Evolutionary conservation across 2,329 filamentous ascomycete species (phyloP).

Genomic region (Fusarium nanum): DNA sequence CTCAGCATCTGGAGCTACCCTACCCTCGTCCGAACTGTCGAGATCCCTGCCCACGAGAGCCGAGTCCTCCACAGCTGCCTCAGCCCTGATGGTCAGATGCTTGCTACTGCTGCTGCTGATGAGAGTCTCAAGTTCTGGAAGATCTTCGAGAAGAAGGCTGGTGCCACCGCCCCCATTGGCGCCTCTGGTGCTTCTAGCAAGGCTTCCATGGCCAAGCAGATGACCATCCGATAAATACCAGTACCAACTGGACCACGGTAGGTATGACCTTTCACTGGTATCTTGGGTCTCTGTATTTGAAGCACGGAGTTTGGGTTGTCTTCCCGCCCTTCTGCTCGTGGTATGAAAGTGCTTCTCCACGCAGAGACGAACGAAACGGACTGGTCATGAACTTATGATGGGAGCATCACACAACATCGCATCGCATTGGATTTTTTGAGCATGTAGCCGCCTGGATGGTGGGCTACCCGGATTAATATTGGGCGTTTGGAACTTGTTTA

Average conservation of each 20-base stretch:
- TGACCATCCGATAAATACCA: slow-evolving; percentile 82
- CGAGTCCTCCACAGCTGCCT: slow-evolving; percentile 96
- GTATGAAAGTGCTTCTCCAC: slow-evolving; percentile 63
- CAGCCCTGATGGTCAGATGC: slow-evolving; percentile 97
- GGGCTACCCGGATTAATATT: slow-evolving; percentile 24
- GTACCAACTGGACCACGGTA: slow-evolving; percentile 55
- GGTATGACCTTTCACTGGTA: slow-evolving; percentile 60
- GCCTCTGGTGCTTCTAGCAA: slow-evolving; percentile 78
- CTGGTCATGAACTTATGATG: slow-evolving; percentile 45
- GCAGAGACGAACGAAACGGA: slow-evolving; percentile 52
- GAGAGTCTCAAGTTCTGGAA: slow-evolving; percentile 99
- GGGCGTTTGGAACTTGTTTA: slow-evolving; percentile 22
- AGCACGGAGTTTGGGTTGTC: slow-evolving; percentile 66
- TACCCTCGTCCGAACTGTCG: slow-evolving; percentile 94
- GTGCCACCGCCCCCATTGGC: slow-evolving; percentile 72
- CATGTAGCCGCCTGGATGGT: slow-evolving; percentile 14
- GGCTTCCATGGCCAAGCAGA: slow-evolving; percentile 90
- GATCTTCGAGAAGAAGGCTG: slow-evolving; percentile 98
- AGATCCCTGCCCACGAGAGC: slow-evolving; percentile 97
- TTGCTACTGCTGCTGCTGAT: slow-evolving; percentile 94
- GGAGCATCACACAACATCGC: slow-evolving; percentile 6
- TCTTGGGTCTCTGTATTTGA: slow-evolving; percentile 58
- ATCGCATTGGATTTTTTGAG: slow-evolving; percentile 17
- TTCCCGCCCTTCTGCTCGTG: slow-evolving; percentile 58
- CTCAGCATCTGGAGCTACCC: slow-evolving; percentile 99